Evolutionary conservation across 2,329 filamentous ascomycete genomes (phyloP).

Genomic region (Monilinia fructicola): DNA sequence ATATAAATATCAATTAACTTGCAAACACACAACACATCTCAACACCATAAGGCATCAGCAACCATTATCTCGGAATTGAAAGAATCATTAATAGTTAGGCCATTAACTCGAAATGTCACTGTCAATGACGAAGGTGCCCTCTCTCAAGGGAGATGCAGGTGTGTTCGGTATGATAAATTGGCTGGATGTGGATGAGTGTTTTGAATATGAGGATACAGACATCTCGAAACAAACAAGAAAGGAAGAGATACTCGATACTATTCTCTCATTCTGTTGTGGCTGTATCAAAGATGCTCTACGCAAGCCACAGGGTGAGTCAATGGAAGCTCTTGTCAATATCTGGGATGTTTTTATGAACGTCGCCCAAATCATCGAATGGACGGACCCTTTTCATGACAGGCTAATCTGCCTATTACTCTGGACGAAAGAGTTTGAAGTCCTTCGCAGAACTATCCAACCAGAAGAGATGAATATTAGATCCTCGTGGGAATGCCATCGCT

Average conservation of each 20-base stretch:
- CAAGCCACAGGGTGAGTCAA: neutral
- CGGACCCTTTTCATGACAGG: constrained; percentile 5
- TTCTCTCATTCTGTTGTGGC: neutral
- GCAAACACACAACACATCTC: neutral
- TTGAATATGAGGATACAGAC: neutral
- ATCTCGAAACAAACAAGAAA: neutral
- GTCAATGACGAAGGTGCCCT: neutral
- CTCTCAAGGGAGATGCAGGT: neutral
- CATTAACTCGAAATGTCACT: neutral
- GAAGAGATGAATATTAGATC: neutral
- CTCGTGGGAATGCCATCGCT: neutral
- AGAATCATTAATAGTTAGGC: neutral
- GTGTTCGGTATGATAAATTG: neutral
- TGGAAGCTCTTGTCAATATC: neutral
- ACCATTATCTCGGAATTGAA: neutral
- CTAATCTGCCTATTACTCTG: constrained; percentile 10
- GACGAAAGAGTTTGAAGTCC: neutral
- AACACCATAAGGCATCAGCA: neutral
- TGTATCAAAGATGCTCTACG: neutral
- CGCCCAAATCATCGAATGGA: neutral
- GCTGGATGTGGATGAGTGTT: neutral
- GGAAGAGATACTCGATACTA: neutral
- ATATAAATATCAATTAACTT: neutral
- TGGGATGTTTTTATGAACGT: neutral
- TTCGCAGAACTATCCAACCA: neutral